Conservation (phyloP, 495 filamentous ascomycete genomes). For the Geoglossum glabrum region DNA sequence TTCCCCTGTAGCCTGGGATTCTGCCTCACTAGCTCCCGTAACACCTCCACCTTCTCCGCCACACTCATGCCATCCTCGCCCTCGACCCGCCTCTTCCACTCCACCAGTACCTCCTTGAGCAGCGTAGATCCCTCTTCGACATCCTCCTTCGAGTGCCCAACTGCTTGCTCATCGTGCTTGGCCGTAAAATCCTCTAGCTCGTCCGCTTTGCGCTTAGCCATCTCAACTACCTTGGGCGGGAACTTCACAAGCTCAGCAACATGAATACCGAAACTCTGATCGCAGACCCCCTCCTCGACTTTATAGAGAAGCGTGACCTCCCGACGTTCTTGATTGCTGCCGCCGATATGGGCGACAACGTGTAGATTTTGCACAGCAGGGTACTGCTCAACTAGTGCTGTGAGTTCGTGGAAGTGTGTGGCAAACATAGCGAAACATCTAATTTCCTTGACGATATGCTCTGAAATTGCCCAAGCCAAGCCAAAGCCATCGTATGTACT, state of each 20-base stretch:
- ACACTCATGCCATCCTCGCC: slow-evolving; percentile 34
- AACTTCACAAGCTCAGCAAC: slow-evolving; percentile 97
- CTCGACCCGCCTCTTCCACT: slow-evolving; percentile 77
- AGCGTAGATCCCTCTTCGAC: slow-evolving; percentile 76
- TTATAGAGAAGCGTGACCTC: slow-evolving; percentile 95
- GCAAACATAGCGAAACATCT: slow-evolving; percentile 86
- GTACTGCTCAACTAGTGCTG: slow-evolving; percentile 66
- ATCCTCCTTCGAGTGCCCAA: slow-evolving; percentile 54
- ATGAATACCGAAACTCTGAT: slow-evolving; percentile 95
- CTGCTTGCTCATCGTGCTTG: slow-evolving; percentile 36
- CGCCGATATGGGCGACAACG: slow-evolving; percentile 84
- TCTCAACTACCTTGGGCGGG: slow-evolving; percentile 89
- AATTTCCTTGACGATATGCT: slow-evolving; percentile 91
- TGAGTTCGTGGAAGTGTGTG: slow-evolving; percentile 97
- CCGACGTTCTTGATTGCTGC: slow-evolving; percentile 34
- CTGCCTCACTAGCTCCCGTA: slow-evolving; percentile 56
- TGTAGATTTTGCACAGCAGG: slow-evolving; percentile 82
- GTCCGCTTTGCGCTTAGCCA: slow-evolving; percentile 95
- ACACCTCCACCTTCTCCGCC: slow-evolving; percentile 56
- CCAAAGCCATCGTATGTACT: slow-evolving; percentile 98
- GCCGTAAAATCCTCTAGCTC: slow-evolving; percentile 92
- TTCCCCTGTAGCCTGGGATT: slow-evolving; percentile 58
- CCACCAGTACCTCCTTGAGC: slow-evolving; percentile 64
- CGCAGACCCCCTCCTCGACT: slow-evolving; percentile 83
- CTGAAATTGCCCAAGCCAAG: slow-evolving; percentile 93